Evolutionary conservation across 73 alveolate genomes (phyloP).

Genomic region (Breviolum minutum): DNA sequence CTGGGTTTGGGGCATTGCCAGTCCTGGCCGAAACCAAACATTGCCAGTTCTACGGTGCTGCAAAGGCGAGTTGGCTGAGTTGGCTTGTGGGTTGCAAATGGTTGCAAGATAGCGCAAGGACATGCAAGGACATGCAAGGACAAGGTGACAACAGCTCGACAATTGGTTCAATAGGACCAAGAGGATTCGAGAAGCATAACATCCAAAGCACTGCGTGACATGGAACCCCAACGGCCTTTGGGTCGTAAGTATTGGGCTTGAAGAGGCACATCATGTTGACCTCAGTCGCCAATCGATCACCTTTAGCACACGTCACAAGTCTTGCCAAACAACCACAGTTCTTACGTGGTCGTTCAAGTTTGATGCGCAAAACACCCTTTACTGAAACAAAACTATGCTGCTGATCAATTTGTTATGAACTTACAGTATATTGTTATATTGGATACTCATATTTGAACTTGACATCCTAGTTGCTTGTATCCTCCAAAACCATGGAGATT

Average conservation of each 20-base stretch:
- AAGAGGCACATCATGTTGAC: slow-evolving; percentile 84
- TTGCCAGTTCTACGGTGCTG: not conserved
- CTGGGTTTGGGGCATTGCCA: slow-evolving; percentile 94
- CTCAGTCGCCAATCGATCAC: not conserved
- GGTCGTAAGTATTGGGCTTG: slow-evolving; percentile 90
- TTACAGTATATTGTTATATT: not conserved
- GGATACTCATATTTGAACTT: no score
- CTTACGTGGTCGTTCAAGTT: not conserved
- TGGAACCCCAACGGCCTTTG: slow-evolving; percentile 23
- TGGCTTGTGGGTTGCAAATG: no score
- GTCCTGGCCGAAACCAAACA: not conserved
- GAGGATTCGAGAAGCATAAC: not conserved
- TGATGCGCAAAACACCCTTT: no score
- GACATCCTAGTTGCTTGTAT: no score
- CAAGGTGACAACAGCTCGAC: not conserved
- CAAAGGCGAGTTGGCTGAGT: not conserved
- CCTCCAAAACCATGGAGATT: no score
- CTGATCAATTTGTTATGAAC: not conserved
- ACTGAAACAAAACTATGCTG: not conserved
- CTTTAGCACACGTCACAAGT: not conserved
- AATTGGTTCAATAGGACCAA: not conserved
- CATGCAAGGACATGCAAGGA: no score
- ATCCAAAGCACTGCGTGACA: no score
- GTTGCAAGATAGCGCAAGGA: no score
- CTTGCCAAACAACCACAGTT: not conserved